Evolutionary conservation across 352 stramenopile genomes (phyloP), one percentile per base, ranked within the genome.

Genomic region (Phytophthora chlamydospora): DNA sequence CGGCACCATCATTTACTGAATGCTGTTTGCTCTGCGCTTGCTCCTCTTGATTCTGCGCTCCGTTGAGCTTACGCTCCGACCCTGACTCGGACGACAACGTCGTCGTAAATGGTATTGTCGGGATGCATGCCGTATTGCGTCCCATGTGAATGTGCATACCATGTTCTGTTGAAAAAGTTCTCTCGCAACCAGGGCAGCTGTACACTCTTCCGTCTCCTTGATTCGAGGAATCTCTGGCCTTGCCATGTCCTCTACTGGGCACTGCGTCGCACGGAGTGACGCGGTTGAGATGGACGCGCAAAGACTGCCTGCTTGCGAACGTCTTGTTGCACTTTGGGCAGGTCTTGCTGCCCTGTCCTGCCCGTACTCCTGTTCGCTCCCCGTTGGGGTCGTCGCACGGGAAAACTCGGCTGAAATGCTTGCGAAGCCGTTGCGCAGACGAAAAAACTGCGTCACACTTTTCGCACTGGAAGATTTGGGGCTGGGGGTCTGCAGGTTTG

Each of bases 241-340:
- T 19, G 17, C 27, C 38, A 34, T 24, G 14, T 35, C 13, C 27
- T 16, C 2, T 21, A 21, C 5, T 43, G 32, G 6, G 1, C n/a
- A 17, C 21, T 44, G n/a, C 39, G 9, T 59, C 32, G 17, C 57
- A 66, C 9, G 57, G 47, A 32, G 17, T 49, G 0, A 59, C 32
- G 10, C 48, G 40, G 9, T 48, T 59, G 10, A 66, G 41, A 41
- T 66, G 57, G 13, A 41, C 10, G 14, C 47, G 50, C 32, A 66
- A 38, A 5, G 14, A 27, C 43, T 62, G 54, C 6, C 24, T 19
- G 21, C n/a, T 59, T 12, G n/a, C 6, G 21, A 66, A 66, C 6
- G 46, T 66, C 34, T n/a, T 53, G 39, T 48, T 16, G 48, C 39
- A 66, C n/a, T 66, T 66, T 21, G 47, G 57, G 35, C 57, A 66